A percentile compares a stretch with the other conserved stretches of the same genome.
These are phyloP conservation scores for Microcera coccophila DNA, from an alignment of 2,329 filamentous ascomycete species.

Conservation along the genomic window DNA sequence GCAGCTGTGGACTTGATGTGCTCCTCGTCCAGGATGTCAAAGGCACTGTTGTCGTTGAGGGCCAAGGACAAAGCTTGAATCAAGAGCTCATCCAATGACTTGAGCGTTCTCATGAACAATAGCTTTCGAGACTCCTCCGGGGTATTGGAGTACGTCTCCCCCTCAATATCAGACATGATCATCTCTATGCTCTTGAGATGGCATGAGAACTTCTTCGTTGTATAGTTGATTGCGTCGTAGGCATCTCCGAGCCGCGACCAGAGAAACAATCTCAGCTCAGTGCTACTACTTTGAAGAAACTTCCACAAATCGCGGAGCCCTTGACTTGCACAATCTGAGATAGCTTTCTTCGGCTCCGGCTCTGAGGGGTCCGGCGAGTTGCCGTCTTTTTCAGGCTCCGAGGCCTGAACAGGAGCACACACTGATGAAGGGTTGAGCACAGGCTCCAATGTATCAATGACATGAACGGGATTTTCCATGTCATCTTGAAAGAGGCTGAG, in stretches of 20 bases:
- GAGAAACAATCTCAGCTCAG: constrained; percentile 77
- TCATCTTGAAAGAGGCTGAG: constrained; percentile 82
- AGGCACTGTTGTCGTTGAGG: constrained; percentile 63
- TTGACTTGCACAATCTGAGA: constrained; percentile 51
- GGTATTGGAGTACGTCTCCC: constrained; percentile 60
- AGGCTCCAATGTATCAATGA: constrained; percentile 90
- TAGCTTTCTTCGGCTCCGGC: constrained; percentile 33
- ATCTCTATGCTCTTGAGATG: constrained; percentile 81
- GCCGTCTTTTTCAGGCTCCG: constrained; percentile 14
- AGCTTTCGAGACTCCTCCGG: constrained; percentile 62
- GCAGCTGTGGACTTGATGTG: constrained; percentile 71
- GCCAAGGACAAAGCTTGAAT: constrained; percentile 66
- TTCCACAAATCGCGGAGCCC: constrained; percentile 74
- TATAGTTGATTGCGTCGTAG: constrained; percentile 78
- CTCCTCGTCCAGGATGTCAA: constrained; percentile 78
- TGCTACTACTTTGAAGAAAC: constrained; percentile 76
- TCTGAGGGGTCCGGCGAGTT: constrained; percentile 10
- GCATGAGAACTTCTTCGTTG: constrained; percentile 85
- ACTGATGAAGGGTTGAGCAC: constrained; percentile 73
- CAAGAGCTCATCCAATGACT: constrained; percentile 73
- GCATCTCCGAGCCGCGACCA: constrained; percentile 91
- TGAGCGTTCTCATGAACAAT: constrained; percentile 70
- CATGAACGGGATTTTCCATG: constrained; percentile 70
- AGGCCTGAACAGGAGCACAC: constrained; percentile 29
- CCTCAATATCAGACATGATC: constrained; percentile 60